Conservation (phyloP, 352 stramenopile genomes). For the Pythium utonaiense region DNA sequence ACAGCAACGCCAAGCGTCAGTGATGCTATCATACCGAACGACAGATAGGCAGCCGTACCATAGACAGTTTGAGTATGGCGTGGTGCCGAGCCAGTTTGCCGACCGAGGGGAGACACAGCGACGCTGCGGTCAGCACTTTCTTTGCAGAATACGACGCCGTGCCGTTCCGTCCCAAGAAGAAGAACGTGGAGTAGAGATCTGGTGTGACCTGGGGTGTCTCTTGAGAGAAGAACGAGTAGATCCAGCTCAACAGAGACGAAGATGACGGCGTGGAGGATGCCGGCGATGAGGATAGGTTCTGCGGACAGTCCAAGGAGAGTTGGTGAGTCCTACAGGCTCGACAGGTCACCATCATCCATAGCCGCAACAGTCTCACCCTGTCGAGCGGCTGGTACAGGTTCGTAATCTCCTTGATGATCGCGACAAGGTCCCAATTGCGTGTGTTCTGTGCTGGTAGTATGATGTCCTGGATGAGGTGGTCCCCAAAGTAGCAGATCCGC, state of each 20-base stretch:
- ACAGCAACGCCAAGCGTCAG: background rate
- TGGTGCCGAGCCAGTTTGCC: slow-evolving; percentile 30
- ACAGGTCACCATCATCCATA: background rate
- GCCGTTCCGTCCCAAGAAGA: slow-evolving; percentile 47
- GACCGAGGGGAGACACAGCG: slow-evolving; percentile 45
- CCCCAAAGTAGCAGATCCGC: slow-evolving; percentile 52
- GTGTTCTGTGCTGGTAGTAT: slow-evolving; percentile 30
- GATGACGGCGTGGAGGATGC: background rate
- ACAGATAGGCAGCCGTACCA: slow-evolving; percentile 10
- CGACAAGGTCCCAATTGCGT: slow-evolving; percentile 40
- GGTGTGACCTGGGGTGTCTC: slow-evolving; percentile 16
- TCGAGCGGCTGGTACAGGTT: slow-evolving; percentile 34
- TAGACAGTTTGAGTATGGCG: slow-evolving; percentile 30
- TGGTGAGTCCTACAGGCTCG: background rate
- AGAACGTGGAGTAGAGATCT: slow-evolving; percentile 41
- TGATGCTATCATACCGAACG: background rate
- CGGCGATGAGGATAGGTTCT: background rate
- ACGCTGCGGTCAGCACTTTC: slow-evolving; percentile 32
- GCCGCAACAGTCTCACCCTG: slow-evolving; percentile 17
- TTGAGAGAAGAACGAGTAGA: slow-evolving; percentile 23
- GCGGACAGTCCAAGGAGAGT: background rate
- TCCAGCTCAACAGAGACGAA: background rate
- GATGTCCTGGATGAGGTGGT: slow-evolving; percentile 49
- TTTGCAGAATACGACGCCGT: slow-evolving; percentile 40
- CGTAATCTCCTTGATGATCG: slow-evolving; percentile 48